phyloP scores from a whole-genome alignment of 2,329 filamentous ascomycete genomes.

The Periglandula ipomoeae region DNA sequence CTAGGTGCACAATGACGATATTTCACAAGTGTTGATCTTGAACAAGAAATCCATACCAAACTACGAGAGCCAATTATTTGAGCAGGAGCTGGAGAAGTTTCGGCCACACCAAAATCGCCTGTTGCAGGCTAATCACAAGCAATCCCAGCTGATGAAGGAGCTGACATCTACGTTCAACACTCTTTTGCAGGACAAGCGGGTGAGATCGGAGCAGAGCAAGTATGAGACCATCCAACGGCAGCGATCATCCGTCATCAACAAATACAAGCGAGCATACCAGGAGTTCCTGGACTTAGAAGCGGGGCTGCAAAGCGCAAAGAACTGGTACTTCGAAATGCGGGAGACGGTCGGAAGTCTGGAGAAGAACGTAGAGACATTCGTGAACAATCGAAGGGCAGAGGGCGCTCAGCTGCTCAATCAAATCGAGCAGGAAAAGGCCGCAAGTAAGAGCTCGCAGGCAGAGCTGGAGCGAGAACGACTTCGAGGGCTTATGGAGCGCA shows the following conservation, averaged over 20 bases:
- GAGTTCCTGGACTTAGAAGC: constrained; percentile 85
- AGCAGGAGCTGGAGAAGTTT: constrained; percentile 96
- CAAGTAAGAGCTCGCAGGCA: constrained; percentile 50
- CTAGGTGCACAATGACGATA: constrained; percentile 91
- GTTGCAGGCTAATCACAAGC: constrained; percentile 90
- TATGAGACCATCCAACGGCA: constrained; percentile 85
- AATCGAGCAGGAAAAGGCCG: constrained; percentile 72
- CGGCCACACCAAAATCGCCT: constrained; percentile 84
- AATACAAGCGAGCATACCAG: constrained; percentile 86
- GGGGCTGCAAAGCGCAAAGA: constrained; percentile 77
- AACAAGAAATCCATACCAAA: constrained; percentile 96
- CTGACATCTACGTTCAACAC: constrained; percentile 79
- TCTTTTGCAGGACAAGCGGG: constrained; percentile 86
- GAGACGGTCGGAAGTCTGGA: constrained; percentile 85
- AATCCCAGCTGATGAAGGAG: constrained; percentile 89
- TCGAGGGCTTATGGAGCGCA: constrained; percentile 85
- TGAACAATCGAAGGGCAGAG: constrained; percentile 87
- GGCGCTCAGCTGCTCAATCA: constrained; percentile 80
- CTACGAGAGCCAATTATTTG: constrained; percentile 86
- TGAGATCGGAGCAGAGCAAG: constrained; percentile 87
- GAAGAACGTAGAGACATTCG: constrained; percentile 95
- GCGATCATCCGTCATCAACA: constrained; percentile 68
- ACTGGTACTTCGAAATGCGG: constrained; percentile 93
- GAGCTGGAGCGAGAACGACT: constrained; percentile 83
- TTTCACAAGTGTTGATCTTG: constrained; percentile 90